phyloP scores from a whole-genome alignment of 768 basidiomycete species.

The Mycena alexandri region DNA sequence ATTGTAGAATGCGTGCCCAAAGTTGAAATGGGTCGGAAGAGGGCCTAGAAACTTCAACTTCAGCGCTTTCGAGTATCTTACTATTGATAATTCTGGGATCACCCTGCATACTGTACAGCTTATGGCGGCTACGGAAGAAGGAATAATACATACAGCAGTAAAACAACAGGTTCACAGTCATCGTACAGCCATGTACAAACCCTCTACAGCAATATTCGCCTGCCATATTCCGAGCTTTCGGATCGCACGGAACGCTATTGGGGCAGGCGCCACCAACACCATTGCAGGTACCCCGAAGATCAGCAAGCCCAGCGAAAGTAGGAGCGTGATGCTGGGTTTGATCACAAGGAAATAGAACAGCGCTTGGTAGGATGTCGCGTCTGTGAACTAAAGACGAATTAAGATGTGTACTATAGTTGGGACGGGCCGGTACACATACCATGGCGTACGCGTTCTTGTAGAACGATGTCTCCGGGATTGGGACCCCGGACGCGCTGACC shows the following conservation, averaged over 20 bases:
- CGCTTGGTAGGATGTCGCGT: conserved; percentile 85
- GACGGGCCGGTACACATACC: conserved; percentile 59
- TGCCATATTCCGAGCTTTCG: conserved; percentile 84
- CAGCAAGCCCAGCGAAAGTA: conserved; percentile 68
- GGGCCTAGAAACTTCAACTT: too few relatives aligned
- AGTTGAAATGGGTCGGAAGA: too few relatives aligned
- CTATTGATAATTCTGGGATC: too few relatives aligned
- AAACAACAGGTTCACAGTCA: conserved; percentile 35
- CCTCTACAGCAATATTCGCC: conserved; percentile 85
- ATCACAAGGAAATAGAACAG: conserved; percentile 91
- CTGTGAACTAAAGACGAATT: conserved; percentile 70
- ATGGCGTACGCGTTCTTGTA: conserved; percentile 87
- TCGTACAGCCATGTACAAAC: conserved; percentile 62
- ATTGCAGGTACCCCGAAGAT: conserved; percentile 70
- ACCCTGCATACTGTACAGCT: too few relatives aligned
- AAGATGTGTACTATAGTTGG: conserved; percentile 6
- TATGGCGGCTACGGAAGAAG: not conserved
- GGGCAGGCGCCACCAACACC: conserved; percentile 74
- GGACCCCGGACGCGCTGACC: conserved; percentile 43
- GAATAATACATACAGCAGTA: conserved; percentile 23
- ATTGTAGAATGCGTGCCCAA: too few relatives aligned
- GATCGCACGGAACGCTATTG: conserved; percentile 73
- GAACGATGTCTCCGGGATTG: conserved; percentile 76
- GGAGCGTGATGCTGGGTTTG: conserved; percentile 83
- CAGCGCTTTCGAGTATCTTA: too few relatives aligned